phyloP scores from a whole-genome alignment of 2,329 filamentous ascomycete genomes.

The Pseudogymnoascus sp. region DNA sequence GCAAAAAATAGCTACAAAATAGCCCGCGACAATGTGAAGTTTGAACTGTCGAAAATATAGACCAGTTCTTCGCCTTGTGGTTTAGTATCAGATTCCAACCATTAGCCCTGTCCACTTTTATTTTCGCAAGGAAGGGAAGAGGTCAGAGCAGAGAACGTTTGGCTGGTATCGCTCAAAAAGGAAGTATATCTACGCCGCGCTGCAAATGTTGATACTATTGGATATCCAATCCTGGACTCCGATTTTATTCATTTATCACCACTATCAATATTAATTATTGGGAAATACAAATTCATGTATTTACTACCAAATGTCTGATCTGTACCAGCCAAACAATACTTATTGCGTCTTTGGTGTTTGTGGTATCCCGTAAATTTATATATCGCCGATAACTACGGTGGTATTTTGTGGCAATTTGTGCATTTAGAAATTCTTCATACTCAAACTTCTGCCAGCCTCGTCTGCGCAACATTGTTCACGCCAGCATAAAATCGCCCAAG shows the following conservation, averaged over 20 bases:
- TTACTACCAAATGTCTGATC: not conserved
- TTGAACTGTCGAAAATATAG: not conserved
- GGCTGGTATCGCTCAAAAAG: not conserved
- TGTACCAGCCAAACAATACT: not conserved
- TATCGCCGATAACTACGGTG: not conserved
- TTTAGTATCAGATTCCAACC: not conserved
- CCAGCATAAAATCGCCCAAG: conserved; percentile 14
- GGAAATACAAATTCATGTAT: not conserved
- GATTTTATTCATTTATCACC: not conserved
- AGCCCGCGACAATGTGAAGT: not conserved
- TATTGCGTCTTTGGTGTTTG: not conserved
- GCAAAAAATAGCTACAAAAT: not conserved
- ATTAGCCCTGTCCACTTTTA: not conserved
- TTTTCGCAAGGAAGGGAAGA: not conserved
- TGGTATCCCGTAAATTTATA: not conserved
- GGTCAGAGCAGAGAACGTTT: not conserved
- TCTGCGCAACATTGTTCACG: not conserved
- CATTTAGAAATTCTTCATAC: conserved; percentile 9
- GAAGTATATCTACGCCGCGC: not conserved
- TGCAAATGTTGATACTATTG: not conserved
- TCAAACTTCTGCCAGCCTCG: conserved; percentile 9
- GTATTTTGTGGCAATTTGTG: not conserved
- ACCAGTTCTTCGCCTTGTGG: not conserved
- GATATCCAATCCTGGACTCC: not conserved
- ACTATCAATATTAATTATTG: not conserved